Base-by-base conservation (phyloP, 2,329 filamentous ascomycete genomes). In the Verticillium albo-atrum region DNA sequence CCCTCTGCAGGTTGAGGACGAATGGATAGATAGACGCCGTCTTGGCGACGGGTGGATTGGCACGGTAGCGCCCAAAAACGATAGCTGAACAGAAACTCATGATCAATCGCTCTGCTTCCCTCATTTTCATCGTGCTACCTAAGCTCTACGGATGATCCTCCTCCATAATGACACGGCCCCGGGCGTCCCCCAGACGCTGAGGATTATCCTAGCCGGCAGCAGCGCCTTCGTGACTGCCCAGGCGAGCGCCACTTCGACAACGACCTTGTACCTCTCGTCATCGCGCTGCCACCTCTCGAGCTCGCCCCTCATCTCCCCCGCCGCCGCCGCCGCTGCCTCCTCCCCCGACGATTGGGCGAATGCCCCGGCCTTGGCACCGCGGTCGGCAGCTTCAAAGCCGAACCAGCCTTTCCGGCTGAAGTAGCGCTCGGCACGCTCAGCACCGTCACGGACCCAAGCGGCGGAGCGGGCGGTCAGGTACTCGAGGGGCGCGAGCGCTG, bases 211-310 rank as follows among this genome's bases (percentile, higher is more conserved):
- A 14, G 90, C 68, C 0, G 95, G 92, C 63, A 99, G 72, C 60
- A 98, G 70, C 17, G 86, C 87, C 76, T 99, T 99, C 1, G 92
- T 96, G 63, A 97, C 83, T 1, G 92, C 90, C 78, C 95, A 99
- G 5, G 95, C 93, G 23, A 95, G 89, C 26, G 91, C 95, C 64
- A 98, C 85, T 73, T 89, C 85, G 0, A 87, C 75, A 5, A 86
- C 75, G n/a, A 87, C 75, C 63, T 78, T 81, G 68, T 86, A 85
- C 62, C 76, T 77, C n/a, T 67, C 66, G 58, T 82, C 77, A 7
- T 72, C 70, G 53, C 65, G 69, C 58, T 71, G 68, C 76, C 74
- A 78, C 60, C 70, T 66, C 59, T 72, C 64, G 57, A 75, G 58
- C 51, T 72, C 69, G 54, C 73, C 69, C 53, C 71, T 64, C 27